Conservation (phyloP, 306 rosid species). For the Rosa multiflora region DNA sequence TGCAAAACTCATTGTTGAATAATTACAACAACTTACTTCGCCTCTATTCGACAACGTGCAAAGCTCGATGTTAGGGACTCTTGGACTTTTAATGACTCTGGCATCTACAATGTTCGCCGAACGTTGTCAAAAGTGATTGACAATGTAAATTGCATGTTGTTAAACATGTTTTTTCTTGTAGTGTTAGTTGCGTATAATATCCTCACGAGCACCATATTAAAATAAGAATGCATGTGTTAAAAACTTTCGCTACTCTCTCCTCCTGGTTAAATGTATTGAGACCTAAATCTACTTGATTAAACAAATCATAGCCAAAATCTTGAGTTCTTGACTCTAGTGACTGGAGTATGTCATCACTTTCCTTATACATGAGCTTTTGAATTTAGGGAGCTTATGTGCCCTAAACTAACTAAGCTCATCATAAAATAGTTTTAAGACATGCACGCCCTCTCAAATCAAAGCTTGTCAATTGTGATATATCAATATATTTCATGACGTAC, state of each 20-base stretch:
- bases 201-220: neutral
- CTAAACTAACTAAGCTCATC: neutral
- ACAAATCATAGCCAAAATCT: neutral
- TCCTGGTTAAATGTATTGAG: slow-evolving; percentile 38
- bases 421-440: neutral
- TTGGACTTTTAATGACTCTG: too few relatives aligned
- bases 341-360: neutral
- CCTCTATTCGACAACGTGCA: too few relatives aligned
- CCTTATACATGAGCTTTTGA: slow-evolving; percentile 6
- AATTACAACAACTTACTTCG: too few relatives aligned
- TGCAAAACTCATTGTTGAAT: too few relatives aligned
- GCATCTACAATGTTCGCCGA: too few relatives aligned
- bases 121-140: too few relatives aligned
- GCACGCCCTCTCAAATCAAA: neutral
- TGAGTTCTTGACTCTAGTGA: slow-evolving; percentile 10
- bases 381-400: neutral
- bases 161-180: too few relatives aligned
- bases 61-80: too few relatives aligned
- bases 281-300: neutral
- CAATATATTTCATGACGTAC: neutral
- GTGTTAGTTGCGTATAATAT: neutral
- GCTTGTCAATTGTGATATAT: neutral
- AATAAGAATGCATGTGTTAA: neutral
- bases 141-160: too few relatives aligned
- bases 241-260: neutral